Percentiles rank a stretch among this genome's conserved stretches.
These are phyloP conservation scores for Hygrocybe coccinea DNA, from an alignment of 768 basidiomycete genomes.

Conservation along the genomic window DNA sequence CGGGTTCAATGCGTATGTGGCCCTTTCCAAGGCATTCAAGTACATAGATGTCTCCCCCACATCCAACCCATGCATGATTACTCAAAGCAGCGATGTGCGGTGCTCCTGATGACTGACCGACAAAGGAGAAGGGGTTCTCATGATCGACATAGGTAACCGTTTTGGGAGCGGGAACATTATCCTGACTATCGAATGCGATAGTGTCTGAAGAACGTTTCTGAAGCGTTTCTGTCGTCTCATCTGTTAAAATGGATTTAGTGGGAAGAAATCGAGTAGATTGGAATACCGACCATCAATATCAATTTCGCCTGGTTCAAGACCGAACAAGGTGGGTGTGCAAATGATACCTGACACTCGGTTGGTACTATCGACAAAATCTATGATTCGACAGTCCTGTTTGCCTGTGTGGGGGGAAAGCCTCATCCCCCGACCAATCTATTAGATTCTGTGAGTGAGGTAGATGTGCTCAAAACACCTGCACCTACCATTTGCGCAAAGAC, in stretches of 20 bases:
- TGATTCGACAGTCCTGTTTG: conserved; percentile 80
- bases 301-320: conserved; percentile 68
- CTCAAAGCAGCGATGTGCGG: conserved; percentile 55
- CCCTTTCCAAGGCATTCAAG: conserved; percentile 73
- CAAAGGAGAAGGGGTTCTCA: conserved; percentile 64
- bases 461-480: neutral
- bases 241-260: conserved; percentile 29
- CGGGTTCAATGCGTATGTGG: conserved; percentile 56
- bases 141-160: conserved; percentile 73
- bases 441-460: neutral
- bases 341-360: conserved; percentile 65
- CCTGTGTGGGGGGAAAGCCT: conserved; percentile 74
- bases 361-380: conserved; percentile 85
- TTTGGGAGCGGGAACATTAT: conserved; percentile 48
- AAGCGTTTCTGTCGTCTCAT: conserved; percentile 47
- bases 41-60: conserved; percentile 65
- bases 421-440: conserved; percentile 90
- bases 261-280: neutral
- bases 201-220: conserved; percentile 30
- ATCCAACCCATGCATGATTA: conserved; percentile 71
- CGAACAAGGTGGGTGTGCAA: conserved; percentile 79
- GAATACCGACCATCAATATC: conserved; percentile 50
- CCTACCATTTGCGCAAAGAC: conserved; percentile 89
- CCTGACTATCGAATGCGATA: conserved; percentile 21
- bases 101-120: conserved; percentile 44